Evolutionary conservation across 345 rosid species (phyloP).

Genomic region (Combretum micranthum): DNA sequence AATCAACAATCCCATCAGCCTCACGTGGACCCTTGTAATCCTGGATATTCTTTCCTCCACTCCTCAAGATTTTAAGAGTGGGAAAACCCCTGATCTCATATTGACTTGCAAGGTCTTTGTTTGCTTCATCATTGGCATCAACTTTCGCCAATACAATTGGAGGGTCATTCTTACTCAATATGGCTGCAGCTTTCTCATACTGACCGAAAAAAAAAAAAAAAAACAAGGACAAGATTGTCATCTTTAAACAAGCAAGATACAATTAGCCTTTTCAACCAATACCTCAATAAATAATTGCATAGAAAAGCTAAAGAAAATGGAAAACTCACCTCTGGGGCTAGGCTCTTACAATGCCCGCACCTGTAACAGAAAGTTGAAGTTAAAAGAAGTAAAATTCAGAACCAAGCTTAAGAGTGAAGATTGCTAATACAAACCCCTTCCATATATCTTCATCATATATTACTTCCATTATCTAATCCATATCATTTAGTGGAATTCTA

Average conservation of each 20-base stretch:
- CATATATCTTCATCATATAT: no score
- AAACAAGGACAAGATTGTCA: not conserved
- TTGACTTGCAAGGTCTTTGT: conserved; percentile 50
- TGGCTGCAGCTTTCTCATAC: conserved; percentile 95
- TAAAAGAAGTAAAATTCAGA: not conserved
- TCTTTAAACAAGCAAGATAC: not conserved
- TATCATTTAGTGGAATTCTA: no score
- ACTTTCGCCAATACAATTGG: conserved; percentile 73
- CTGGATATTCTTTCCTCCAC: conserved; percentile 70
- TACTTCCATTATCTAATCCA: no score
- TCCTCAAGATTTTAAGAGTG: conserved; percentile 73
- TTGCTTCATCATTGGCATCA: conserved; percentile 73
- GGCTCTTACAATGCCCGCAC: conserved; percentile 95
- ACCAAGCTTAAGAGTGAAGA: no score
- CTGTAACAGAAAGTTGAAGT: conserved; percentile 24
- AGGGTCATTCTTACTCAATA: conserved; percentile 58
- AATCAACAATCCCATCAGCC: conserved; percentile 76
- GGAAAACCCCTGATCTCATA: conserved; percentile 84
- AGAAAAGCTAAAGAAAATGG: not conserved
- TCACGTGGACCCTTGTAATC: conserved; percentile 97
- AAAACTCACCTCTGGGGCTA: conserved; percentile 80
- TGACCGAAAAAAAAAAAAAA: no score
- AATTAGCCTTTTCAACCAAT: not conserved
- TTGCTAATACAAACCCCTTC: no score
- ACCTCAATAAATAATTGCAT: not conserved